Percentiles rank a stretch among this genome's conserved stretches.
Conservation (phyloP, 1,284 basidiomycete genomes). For the Marasmius fiardii region DNA sequence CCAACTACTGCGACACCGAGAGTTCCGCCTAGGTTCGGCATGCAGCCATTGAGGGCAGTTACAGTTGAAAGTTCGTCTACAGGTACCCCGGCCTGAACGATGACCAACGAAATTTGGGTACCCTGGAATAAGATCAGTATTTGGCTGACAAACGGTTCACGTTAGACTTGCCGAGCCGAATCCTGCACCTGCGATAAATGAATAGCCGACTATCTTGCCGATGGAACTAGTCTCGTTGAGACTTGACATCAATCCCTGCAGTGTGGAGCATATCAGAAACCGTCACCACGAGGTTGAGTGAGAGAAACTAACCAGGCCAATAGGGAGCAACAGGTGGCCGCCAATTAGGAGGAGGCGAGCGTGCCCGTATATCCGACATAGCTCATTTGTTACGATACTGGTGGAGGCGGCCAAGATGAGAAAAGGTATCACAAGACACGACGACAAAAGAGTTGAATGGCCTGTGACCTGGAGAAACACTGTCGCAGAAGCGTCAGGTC, state of each 20-base stretch:
- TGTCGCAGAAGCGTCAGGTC: conserved; percentile 7
- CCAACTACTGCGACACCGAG: conserved; percentile 30
- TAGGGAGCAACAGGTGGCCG: background rate
- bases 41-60: conserved; percentile 26
- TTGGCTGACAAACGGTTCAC: background rate
- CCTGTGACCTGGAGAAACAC: conserved; percentile 31
- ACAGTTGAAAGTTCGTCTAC: conserved; percentile 26
- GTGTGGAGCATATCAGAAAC: background rate
- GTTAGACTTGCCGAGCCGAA: conserved; percentile 28
- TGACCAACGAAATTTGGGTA: conserved; percentile 25
- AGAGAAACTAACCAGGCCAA: conserved; percentile 5
- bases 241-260: conserved; percentile 27
- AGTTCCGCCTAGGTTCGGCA: conserved; percentile 29
- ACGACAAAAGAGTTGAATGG: conserved; percentile 22
- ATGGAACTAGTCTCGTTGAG: conserved; percentile 25
- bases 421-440: conserved; percentile 29
- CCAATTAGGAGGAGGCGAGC: background rate
- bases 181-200: conserved; percentile 25
- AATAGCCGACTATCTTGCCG: conserved; percentile 27
- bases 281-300: background rate
- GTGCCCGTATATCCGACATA: background rate
- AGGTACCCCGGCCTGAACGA: conserved; percentile 27
- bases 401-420: conserved; percentile 1
- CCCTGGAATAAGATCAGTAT: conserved; percentile 17
- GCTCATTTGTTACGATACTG: background rate